Conservation (phyloP, 2,329 filamentous ascomycete genomes). For the Magnaporthiopsis incrustans region DNA sequence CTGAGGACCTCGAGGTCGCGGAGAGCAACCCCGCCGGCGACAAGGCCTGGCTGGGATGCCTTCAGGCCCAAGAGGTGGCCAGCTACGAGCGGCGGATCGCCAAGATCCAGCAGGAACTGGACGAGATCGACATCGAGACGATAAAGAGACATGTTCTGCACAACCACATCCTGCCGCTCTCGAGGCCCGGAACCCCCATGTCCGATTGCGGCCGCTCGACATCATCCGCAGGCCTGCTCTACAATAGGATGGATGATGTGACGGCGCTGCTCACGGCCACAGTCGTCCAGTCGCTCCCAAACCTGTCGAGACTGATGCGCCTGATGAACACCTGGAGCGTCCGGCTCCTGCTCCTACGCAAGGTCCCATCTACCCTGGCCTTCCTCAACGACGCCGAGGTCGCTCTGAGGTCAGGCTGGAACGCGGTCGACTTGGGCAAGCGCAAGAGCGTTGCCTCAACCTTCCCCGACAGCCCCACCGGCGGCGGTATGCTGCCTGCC, state of each 20-base stretch:
- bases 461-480: neutral
- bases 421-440: constrained; percentile 17
- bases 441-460: neutral
- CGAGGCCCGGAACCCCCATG: constrained; percentile 40
- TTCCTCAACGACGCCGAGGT: constrained; percentile 59
- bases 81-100: constrained; percentile 66
- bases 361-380: constrained; percentile 60
- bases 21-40: constrained; percentile 12
- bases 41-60: constrained; percentile 57
- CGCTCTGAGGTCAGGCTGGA: constrained; percentile 60
- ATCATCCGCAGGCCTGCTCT: constrained; percentile 32
- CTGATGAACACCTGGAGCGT: constrained; percentile 73
- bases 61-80: constrained; percentile 56
- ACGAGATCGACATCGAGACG: constrained; percentile 69
- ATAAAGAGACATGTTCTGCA: constrained; percentile 82
- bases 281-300: constrained; percentile 79
- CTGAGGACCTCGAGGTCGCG: constrained; percentile 6
- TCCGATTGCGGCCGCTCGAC: constrained; percentile 33
- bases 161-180: constrained; percentile 62
- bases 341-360: constrained; percentile 65
- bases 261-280: constrained; percentile 86
- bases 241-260: constrained; percentile 76
- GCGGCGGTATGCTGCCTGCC: constrained; percentile 10
- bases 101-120: constrained; percentile 62
- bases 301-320: constrained; percentile 63